A percentile compares a stretch with the other conserved stretches of the same genome.
Evolutionary conservation across 306 rosid species (phyloP).

Genomic region (Argentina anserina): DNA sequence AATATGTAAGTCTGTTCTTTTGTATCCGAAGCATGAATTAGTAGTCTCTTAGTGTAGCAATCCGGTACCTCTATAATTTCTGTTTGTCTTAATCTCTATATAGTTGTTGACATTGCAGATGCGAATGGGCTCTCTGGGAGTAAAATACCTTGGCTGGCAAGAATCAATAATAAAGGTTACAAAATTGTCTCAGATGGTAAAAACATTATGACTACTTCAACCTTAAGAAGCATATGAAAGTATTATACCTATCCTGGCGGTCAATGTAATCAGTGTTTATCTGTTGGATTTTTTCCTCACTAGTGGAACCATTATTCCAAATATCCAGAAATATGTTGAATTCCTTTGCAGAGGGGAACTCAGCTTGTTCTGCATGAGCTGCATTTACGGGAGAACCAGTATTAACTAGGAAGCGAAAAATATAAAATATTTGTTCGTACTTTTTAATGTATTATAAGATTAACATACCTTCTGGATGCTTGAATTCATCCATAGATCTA

Average conservation of each 20-base stretch:
- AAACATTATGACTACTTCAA: background rate
- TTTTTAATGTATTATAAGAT: background rate
- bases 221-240: background rate
- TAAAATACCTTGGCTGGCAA: slow-evolving; percentile 31
- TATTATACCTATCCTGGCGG: slow-evolving; percentile 33
- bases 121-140: slow-evolving; percentile 53
- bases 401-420: background rate
- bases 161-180: background rate
- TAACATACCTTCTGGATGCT: slow-evolving; percentile 30
- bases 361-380: slow-evolving; percentile 26
- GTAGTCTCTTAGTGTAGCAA: slow-evolving; percentile 18
- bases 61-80: slow-evolving; percentile 27
- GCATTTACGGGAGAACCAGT: background rate
- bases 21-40: slow-evolving; percentile 21
- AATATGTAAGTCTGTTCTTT: slow-evolving; percentile 12
- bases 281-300: slow-evolving; percentile 23
- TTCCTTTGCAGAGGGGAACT: slow-evolving; percentile 28
- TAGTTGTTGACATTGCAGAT: slow-evolving; percentile 33
- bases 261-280: slow-evolving; percentile 24
- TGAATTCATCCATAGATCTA: slow-evolving; percentile 19
- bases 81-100: slow-evolving; percentile 25
- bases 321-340: slow-evolving; percentile 28
- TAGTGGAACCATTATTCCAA: slow-evolving; percentile 33
- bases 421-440: background rate
- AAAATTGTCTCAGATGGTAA: background rate